Percentiles rank a stretch among this genome's conserved stretches.
Evolutionary conservation across 345 rosid species (phyloP).

Genomic region (Camelina neglecta): DNA sequence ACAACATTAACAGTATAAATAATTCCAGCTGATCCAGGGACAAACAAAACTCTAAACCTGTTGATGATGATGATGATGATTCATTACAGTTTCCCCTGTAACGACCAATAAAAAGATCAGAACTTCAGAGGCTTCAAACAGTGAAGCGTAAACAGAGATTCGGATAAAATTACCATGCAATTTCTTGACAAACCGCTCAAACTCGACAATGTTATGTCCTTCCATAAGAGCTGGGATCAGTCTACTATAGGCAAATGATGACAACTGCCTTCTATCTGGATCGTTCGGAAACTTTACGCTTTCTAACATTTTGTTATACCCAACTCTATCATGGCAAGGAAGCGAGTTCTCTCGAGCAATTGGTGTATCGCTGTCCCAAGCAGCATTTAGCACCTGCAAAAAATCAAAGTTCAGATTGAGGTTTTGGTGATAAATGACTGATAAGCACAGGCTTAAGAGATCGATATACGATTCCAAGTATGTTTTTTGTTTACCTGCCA

Average conservation of each 20-base stretch:
- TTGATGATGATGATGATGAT: slow-evolving; percentile 43
- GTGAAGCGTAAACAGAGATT: not conserved
- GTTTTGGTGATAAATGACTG: slow-evolving; percentile 1
- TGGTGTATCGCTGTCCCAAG: slow-evolving; percentile 76
- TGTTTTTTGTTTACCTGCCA: slow-evolving; percentile 74
- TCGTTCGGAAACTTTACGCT: slow-evolving; percentile 74
- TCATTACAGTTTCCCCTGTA: slow-evolving; percentile 45
- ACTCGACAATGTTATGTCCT: slow-evolving; percentile 73
- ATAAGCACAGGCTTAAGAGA: not conserved
- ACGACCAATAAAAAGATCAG: slow-evolving; percentile 24
- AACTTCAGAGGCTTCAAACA: slow-evolving; percentile 26
- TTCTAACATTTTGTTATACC: slow-evolving; percentile 79
- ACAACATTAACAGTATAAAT: slow-evolving; percentile 41
- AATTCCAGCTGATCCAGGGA: slow-evolving; percentile 16
- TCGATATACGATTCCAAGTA: slow-evolving; percentile 6
- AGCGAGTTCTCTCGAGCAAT: slow-evolving; percentile 73
- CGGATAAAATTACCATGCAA: slow-evolving; percentile 73
- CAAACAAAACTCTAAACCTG: slow-evolving; percentile 38
- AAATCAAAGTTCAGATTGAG: not conserved
- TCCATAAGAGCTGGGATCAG: slow-evolving; percentile 79
- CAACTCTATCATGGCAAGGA: slow-evolving; percentile 75
- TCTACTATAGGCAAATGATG: slow-evolving; percentile 78
- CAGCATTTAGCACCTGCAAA: slow-evolving; percentile 85
- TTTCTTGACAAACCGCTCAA: slow-evolving; percentile 80
- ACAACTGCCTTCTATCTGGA: slow-evolving; percentile 83